Conservation (phyloP, 129 eudicot species). For the Pulicaria dysenterica region DNA sequence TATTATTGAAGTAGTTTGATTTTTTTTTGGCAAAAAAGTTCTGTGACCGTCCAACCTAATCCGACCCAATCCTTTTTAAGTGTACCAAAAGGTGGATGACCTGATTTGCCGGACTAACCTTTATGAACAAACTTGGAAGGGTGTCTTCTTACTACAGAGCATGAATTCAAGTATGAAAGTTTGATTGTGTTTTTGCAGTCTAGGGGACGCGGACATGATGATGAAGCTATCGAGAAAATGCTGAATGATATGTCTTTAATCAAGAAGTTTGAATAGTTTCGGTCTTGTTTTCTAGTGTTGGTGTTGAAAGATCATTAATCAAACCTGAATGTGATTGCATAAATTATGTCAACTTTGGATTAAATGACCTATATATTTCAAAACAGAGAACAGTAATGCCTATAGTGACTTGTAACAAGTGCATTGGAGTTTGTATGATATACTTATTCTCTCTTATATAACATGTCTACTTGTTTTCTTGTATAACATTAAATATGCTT, state of each 20-base stretch:
- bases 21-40: too few species aligned
- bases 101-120: too few species aligned
- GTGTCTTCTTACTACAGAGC: too few species aligned
- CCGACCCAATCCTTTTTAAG: too few species aligned
- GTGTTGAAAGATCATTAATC: background rate
- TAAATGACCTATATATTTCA: background rate
- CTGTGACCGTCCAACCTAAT: too few species aligned
- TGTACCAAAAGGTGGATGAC: too few species aligned
- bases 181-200: slow-evolving; percentile 53
- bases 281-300: background rate
- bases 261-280: slow-evolving; percentile 78
- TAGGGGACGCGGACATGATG: slow-evolving; percentile 75
- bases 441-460: background rate
- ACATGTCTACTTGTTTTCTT: too few species aligned
- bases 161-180: background rate
- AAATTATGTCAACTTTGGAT: background rate
- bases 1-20: too few species aligned
- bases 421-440: slow-evolving; percentile 7
- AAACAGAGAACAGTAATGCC: background rate
- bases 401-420: slow-evolving; percentile 14
- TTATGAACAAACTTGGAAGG: too few species aligned
- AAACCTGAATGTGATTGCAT: background rate
- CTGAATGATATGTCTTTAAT: slow-evolving; percentile 75
- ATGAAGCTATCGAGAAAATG: slow-evolving; percentile 95
- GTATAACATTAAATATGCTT: too few species aligned